Evolutionary conservation across 768 basidiomycete species (phyloP).

Genomic region (Cystofilobasidium ferigula): DNA sequence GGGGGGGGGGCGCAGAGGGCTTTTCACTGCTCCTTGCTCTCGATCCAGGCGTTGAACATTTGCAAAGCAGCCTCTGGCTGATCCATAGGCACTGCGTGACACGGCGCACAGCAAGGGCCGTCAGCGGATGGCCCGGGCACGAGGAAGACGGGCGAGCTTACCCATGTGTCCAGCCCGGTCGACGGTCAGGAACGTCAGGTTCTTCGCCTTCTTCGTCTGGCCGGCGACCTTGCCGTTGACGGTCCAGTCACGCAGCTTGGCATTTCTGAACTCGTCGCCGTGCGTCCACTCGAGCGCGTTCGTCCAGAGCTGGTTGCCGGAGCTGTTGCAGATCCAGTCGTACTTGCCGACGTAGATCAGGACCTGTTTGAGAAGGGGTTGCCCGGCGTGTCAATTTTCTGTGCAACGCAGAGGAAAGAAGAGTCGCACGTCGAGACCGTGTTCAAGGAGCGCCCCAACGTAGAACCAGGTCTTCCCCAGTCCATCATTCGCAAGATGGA

Average conservation of each 20-base stretch:
- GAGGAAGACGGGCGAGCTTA: background rate
- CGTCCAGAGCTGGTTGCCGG: constrained; percentile 67
- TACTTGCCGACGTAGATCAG: constrained; percentile 57
- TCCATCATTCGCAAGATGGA: constrained; percentile 51
- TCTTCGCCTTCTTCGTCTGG: constrained; percentile 47
- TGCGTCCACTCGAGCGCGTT: constrained; percentile 64
- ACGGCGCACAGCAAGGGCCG: background rate
- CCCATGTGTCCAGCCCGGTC: constrained; percentile 5
- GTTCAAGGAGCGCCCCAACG: constrained; percentile 57
- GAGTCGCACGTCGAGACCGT: constrained; percentile 2
- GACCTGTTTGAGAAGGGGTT: too few relatives aligned
- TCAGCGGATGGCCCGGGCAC: background rate
- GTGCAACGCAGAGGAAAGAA: background rate
- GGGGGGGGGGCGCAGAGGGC: too few relatives aligned
- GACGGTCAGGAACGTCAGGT: constrained; percentile 42
- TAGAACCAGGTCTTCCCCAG: constrained; percentile 46
- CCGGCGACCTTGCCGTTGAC: constrained; percentile 51
- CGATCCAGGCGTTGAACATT: constrained; percentile 59
- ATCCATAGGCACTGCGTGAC: constrained; percentile 46
- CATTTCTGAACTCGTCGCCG: constrained; percentile 43
- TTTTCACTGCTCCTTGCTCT: constrained; percentile 21
- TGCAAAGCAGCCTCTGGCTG: constrained; percentile 54
- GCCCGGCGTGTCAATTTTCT: too few relatives aligned
- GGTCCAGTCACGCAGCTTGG: constrained; percentile 48
- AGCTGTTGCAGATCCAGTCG: constrained; percentile 22